A percentile compares a stretch with the other conserved stretches of the same genome.
Evolutionary conservation across 2,329 filamentous ascomycete genomes (phyloP).

Genomic region (Phaeomoniella chlamydospora): DNA sequence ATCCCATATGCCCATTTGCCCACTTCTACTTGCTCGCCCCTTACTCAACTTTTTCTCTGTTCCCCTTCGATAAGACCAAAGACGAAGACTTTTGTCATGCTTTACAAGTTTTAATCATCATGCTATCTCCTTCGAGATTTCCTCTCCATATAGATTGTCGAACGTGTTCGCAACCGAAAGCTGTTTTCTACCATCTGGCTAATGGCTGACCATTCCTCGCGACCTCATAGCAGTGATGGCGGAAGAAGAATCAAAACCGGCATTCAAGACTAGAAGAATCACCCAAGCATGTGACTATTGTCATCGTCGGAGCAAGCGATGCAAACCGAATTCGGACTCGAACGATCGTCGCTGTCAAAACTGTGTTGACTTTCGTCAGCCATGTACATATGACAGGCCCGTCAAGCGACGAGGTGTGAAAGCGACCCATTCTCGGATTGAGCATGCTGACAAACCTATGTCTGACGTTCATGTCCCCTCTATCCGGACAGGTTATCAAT

Average conservation of each 20-base stretch:
- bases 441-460: not conserved
- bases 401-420: constrained; percentile 22
- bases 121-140: too few relatives aligned
- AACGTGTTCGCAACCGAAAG: too few relatives aligned
- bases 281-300: constrained; percentile 29
- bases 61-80: too few relatives aligned
- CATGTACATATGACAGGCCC: constrained; percentile 33
- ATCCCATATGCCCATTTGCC: too few relatives aligned
- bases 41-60: too few relatives aligned
- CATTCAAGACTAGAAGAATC: constrained; percentile 5
- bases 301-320: constrained; percentile 32
- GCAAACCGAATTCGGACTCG: constrained; percentile 19
- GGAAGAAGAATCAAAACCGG: not conserved
- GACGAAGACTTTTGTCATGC: too few relatives aligned
- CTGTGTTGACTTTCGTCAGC: constrained; percentile 32
- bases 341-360: constrained; percentile 30
- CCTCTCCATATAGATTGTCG: too few relatives aligned
- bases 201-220: too few relatives aligned
- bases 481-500: constrained; percentile 2
- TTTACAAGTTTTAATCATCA: too few relatives aligned
- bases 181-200: too few relatives aligned
- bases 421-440: constrained; percentile 4
- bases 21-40: too few relatives aligned
- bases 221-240: not conserved
- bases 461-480: constrained; percentile 1